Evolutionary conservation across 139 green algal species (phyloP).

Genomic region (Astrephomene gubernaculifera): DNA sequence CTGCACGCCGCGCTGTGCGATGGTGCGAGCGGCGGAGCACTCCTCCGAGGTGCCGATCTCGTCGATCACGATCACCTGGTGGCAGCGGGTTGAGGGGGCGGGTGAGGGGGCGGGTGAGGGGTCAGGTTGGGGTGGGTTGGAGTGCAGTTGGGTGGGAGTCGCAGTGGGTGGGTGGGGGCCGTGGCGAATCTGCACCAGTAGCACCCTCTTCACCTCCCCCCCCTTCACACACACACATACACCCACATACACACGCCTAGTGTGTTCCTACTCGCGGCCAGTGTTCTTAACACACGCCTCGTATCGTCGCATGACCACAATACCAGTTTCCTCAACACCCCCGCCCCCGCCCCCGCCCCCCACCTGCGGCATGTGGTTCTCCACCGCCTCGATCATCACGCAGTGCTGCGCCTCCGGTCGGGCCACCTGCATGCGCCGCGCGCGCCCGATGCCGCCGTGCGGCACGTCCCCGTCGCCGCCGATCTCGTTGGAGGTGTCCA

Average conservation of each 20-base stretch:
- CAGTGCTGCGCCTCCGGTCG: conserved; percentile 80
- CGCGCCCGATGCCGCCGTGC: conserved; percentile 93
- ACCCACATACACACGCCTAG: too few species aligned
- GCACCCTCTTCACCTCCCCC: too few species aligned
- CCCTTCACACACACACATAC: too few species aligned
- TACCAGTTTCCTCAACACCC: background rate
- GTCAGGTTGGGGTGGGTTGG: too few species aligned
- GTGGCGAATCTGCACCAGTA: too few species aligned
- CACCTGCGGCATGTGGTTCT: conserved; percentile 97
- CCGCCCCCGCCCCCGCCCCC: background rate
- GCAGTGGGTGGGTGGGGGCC: too few species aligned
- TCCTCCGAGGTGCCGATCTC: conserved; percentile 98
- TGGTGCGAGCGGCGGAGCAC: conserved; percentile 93
- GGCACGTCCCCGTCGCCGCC: conserved; percentile 94
- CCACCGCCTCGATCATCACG: conserved; percentile 95
- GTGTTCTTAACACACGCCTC: too few species aligned
- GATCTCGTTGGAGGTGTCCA: conserved; percentile 97
- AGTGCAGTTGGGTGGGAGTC: too few species aligned
- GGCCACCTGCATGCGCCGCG: conserved; percentile 93
- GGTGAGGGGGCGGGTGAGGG: too few species aligned
- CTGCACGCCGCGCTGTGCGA: conserved; percentile 94
- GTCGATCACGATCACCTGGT: conserved; percentile 95
- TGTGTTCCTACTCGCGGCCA: too few species aligned
- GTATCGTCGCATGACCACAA: too few species aligned
- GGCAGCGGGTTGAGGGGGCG: too few species aligned